Percentiles rank a stretch among this genome's conserved stretches.
Evolutionary conservation across 1,139 yeast species (phyloP).

Genomic region (Nakaseomyces bracarensis): DNA sequence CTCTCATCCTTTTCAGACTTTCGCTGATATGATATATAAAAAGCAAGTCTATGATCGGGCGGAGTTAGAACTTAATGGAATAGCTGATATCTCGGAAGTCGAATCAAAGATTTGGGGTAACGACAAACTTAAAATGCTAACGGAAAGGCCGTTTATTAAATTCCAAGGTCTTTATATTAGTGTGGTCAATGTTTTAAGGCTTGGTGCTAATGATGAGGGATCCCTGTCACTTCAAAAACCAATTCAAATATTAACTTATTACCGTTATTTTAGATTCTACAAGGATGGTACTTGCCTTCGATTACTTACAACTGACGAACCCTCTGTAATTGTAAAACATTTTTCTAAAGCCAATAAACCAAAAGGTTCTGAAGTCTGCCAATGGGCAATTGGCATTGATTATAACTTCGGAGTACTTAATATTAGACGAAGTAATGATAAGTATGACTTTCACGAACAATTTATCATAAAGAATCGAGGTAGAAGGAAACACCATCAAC

Average conservation of each 20-base stretch:
- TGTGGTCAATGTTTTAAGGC: conserved; percentile 73
- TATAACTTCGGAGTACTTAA: conserved; percentile 39
- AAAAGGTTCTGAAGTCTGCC: conserved; percentile 36
- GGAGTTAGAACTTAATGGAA: conserved; percentile 31
- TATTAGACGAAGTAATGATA: conserved; percentile 55
- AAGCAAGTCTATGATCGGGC: conserved; percentile 46
- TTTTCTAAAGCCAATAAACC: conserved; percentile 33
- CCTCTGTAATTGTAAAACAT: conserved; percentile 50
- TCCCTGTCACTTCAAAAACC: conserved; percentile 70
- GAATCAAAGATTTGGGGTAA: conserved; percentile 42
- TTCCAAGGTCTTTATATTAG: conserved; percentile 80
- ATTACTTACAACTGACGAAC: conserved; percentile 59
- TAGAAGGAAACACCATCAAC: conserved; percentile 50
- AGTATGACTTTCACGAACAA: conserved; percentile 56
- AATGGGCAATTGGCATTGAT: conserved; percentile 48
- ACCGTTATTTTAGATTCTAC: conserved; percentile 72
- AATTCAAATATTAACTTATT: conserved; percentile 75
- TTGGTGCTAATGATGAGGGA: conserved; percentile 62
- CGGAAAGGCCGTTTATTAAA: conserved; percentile 60
- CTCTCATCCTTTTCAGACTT: conserved; percentile 46
- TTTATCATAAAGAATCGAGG: conserved; percentile 52
- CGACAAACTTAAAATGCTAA: conserved; percentile 48
- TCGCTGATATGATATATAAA: conserved; percentile 51
- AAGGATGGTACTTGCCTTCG: conserved; percentile 69
- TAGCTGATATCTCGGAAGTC: conserved; percentile 38